Evolutionary conservation across 2,329 filamentous ascomycete genomes (phyloP).

Genomic region (Fusarium guadeloupense): DNA sequence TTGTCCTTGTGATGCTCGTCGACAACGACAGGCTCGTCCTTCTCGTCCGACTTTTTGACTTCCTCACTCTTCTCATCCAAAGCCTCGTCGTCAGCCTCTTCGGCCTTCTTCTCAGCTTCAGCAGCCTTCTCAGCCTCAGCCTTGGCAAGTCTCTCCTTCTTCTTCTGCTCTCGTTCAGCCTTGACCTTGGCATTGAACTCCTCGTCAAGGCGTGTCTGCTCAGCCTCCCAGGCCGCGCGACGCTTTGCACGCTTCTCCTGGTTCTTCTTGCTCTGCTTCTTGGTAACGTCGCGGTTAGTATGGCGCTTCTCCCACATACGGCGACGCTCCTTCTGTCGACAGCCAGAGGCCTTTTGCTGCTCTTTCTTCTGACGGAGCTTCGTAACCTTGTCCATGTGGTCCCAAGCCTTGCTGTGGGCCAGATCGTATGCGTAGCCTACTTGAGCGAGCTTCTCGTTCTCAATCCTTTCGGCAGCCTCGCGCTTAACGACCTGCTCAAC

Average conservation of each 20-base stretch:
- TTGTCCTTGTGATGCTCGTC: slow-evolving; percentile 30
- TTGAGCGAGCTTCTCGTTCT: slow-evolving; percentile 67
- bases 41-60: slow-evolving; percentile 16
- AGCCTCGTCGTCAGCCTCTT: slow-evolving; percentile 39
- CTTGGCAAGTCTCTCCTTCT: slow-evolving; percentile 28
- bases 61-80: slow-evolving; percentile 26
- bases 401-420: slow-evolving; percentile 66
- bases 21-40: slow-evolving; percentile 20
- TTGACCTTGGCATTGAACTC: slow-evolving; percentile 44
- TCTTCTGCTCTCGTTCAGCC: slow-evolving; percentile 26
- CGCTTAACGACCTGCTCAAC: slow-evolving; percentile 66
- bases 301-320: slow-evolving; percentile 61
- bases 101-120: slow-evolving; percentile 24
- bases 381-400: slow-evolving; percentile 59
- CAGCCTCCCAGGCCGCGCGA: slow-evolving; percentile 42
- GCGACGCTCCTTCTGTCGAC: slow-evolving; percentile 56
- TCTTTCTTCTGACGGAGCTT: slow-evolving; percentile 60
- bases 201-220: slow-evolving; percentile 40
- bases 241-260: slow-evolving; percentile 47
- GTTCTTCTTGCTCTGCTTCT: slow-evolving; percentile 54
- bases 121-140: slow-evolving; percentile 30
- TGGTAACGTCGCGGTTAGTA: slow-evolving; percentile 53
- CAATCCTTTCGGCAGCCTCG: slow-evolving; percentile 56
- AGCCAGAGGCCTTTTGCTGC: slow-evolving; percentile 59
- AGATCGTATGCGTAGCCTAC: slow-evolving; percentile 68